Percentiles rank a stretch among this genome's conserved stretches.
Evolutionary conservation across 176 grass and related monocot species (phyloP).

Genomic region (Musa schizocarpa): DNA sequence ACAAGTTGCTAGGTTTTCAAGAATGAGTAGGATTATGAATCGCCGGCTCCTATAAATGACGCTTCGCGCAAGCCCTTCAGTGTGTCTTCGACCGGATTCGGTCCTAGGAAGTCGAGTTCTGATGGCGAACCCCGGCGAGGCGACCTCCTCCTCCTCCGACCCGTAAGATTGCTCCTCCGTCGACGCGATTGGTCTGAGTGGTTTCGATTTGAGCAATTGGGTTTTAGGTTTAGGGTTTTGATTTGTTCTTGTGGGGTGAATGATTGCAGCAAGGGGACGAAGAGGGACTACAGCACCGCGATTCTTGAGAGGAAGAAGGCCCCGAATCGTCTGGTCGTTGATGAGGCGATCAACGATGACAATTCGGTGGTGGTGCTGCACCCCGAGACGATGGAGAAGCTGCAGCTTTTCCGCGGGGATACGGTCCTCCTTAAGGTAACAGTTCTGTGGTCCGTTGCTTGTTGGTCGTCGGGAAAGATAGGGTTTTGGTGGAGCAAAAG

Average conservation of each 20-base stretch:
- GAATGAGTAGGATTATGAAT: too few species aligned
- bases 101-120: not conserved
- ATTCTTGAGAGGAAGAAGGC: slow-evolving; percentile 11
- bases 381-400: slow-evolving; percentile 14
- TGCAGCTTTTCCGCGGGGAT: slow-evolving; percentile 10
- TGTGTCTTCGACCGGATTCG: not conserved
- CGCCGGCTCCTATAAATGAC: too few species aligned
- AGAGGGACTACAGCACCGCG: slow-evolving; percentile 6
- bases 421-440: not conserved
- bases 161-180: slow-evolving; percentile 31
- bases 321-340: slow-evolving; percentile 1
- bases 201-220: not conserved
- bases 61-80: too few species aligned
- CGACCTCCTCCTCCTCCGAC: slow-evolving; percentile 44
- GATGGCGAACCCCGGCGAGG: slow-evolving; percentile 57
- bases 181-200: not conserved
- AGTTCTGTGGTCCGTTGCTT: not conserved
- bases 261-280: slow-evolving; percentile 6
- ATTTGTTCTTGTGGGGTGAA: not conserved
- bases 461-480: not conserved
- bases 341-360: slow-evolving; percentile 3
- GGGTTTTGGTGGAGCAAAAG: not conserved
- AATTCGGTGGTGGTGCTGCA: slow-evolving; percentile 1
- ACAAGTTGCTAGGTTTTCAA: too few species aligned
- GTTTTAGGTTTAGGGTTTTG: not conserved